phyloP scores from a whole-genome alignment of 345 rosid genomes.

The Reutealis trisperma region DNA sequence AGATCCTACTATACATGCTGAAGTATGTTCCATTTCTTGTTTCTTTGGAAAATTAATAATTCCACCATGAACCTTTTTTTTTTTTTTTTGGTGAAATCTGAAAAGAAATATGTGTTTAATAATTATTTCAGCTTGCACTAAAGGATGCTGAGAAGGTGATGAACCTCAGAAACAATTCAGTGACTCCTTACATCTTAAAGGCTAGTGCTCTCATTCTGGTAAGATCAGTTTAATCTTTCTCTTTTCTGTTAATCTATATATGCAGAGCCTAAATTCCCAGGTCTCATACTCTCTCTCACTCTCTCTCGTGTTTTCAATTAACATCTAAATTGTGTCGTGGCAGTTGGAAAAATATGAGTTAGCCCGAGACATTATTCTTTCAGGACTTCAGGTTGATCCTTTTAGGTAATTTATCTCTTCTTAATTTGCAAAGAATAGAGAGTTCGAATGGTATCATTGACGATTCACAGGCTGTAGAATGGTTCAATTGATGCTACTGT shows the following conservation, averaged over 20 bases:
- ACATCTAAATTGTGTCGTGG: constrained; percentile 19
- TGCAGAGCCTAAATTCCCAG: background rate
- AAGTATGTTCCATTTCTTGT: constrained; percentile 51
- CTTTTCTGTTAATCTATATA: background rate
- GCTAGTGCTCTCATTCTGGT: constrained; percentile 81
- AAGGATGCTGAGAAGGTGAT: constrained; percentile 91
- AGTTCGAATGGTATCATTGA: background rate
- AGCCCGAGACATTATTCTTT: constrained; percentile 70
- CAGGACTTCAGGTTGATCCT: constrained; percentile 93
- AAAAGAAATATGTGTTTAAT: constrained; percentile 7
- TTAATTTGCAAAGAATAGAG: constrained; percentile 1
- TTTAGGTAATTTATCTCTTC: constrained; percentile 50
- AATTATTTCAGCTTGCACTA: constrained; percentile 69
- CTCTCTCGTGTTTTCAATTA: background rate
- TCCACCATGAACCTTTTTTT: constrained; percentile 6
- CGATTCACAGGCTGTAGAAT: constrained; percentile 8
- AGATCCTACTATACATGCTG: constrained; percentile 92
- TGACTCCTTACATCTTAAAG: constrained; percentile 58
- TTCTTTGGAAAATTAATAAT: background rate
- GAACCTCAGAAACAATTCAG: constrained; percentile 50
- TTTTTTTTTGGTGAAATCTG: constrained; percentile 5
- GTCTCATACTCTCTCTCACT: background rate
- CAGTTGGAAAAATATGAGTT: constrained; percentile 89
- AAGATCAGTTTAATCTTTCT: constrained; percentile 18
- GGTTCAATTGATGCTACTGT: constrained; percentile 2